phyloP scores from a whole-genome alignment of 2,329 filamentous ascomycete genomes.

The Botryotinia calthae region DNA sequence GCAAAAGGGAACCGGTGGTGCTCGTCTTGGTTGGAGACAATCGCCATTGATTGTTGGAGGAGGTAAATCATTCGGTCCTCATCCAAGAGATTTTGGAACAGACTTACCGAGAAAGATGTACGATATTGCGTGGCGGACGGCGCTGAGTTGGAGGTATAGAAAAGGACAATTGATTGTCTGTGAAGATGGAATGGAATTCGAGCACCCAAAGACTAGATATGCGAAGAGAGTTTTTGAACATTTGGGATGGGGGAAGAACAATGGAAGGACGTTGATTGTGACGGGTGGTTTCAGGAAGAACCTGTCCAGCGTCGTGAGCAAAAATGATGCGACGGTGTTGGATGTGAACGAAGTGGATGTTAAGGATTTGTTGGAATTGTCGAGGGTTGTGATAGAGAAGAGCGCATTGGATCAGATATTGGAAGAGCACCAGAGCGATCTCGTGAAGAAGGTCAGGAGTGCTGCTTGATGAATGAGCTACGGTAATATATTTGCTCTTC shows the following conservation, averaged over 20 bases:
- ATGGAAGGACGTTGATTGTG: conserved; percentile 74
- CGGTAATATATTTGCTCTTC: conserved; percentile 11
- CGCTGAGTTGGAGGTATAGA: conserved; percentile 85
- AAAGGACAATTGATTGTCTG: conserved; percentile 84
- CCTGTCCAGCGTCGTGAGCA: conserved; percentile 62
- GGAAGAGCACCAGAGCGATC: conserved; percentile 66
- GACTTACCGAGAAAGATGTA: conserved; percentile 85
- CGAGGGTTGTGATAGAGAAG: conserved; percentile 83
- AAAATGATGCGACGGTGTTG: conserved; percentile 66
- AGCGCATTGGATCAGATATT: conserved; percentile 74
- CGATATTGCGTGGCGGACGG: conserved; percentile 91
- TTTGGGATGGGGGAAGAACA: conserved; percentile 61
- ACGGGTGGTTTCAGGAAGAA: conserved; percentile 59
- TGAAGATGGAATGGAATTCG: conserved; percentile 71
- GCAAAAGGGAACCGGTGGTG: conserved; percentile 82
- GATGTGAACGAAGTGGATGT: conserved; percentile 82
- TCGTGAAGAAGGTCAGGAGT: conserved; percentile 39
- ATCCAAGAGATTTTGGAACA: conserved; percentile 86
- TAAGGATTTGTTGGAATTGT: conserved; percentile 85
- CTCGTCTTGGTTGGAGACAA: conserved; percentile 77
- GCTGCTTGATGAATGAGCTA: conserved; percentile 28
- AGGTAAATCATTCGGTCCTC: conserved; percentile 85
- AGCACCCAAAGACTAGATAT: conserved; percentile 51
- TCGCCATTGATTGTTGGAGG: conserved; percentile 80
- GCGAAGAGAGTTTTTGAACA: conserved; percentile 65